These are phyloP conservation scores for Vigna unguiculata DNA, from an alignment of 306 rosid genomes.

Conservation along the genomic window DNA sequence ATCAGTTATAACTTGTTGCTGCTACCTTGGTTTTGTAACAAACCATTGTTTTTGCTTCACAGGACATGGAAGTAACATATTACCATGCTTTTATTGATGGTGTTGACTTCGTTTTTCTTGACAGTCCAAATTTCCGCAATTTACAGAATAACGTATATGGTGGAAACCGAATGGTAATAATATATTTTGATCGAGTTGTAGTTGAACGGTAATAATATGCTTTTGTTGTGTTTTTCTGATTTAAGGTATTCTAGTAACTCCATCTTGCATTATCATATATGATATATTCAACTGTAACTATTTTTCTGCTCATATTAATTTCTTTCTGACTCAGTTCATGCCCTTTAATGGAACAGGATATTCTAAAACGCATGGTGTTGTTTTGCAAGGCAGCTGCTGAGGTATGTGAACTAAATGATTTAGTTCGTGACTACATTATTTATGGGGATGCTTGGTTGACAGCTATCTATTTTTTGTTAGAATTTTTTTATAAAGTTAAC, in stretches of 20 bases:
- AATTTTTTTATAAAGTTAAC: background rate
- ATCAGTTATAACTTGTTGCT: conserved; percentile 6
- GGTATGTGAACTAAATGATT: conserved; percentile 57
- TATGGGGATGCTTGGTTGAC: background rate
- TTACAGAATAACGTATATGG: conserved; percentile 65
- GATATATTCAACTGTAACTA: conserved; percentile 5
- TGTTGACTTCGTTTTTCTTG: conserved; percentile 88
- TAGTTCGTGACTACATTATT: conserved; percentile 21
- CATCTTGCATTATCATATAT: conserved; percentile 21
- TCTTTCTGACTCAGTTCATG: conserved; percentile 42
- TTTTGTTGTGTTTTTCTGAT: conserved; percentile 18
- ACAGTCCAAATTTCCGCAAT: conserved; percentile 62
- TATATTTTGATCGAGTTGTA: conserved; percentile 38
- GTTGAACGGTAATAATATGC: conserved; percentile 57
- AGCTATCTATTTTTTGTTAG: conserved; percentile 8
- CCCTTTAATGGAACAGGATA: conserved; percentile 72
- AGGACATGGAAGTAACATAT: conserved; percentile 83
- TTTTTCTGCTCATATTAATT: conserved; percentile 38
- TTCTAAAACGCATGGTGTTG: conserved; percentile 85
- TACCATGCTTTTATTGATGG: conserved; percentile 86
- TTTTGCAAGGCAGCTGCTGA: conserved; percentile 97
- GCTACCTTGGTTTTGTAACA: conserved; percentile 34
- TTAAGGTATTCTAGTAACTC: conserved; percentile 32
- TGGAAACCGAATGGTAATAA: conserved; percentile 80
- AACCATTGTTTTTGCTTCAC: conserved; percentile 46